phyloP scores from a whole-genome alignment of 257 asterid species.

The Schizonepeta tenuifolia region DNA sequence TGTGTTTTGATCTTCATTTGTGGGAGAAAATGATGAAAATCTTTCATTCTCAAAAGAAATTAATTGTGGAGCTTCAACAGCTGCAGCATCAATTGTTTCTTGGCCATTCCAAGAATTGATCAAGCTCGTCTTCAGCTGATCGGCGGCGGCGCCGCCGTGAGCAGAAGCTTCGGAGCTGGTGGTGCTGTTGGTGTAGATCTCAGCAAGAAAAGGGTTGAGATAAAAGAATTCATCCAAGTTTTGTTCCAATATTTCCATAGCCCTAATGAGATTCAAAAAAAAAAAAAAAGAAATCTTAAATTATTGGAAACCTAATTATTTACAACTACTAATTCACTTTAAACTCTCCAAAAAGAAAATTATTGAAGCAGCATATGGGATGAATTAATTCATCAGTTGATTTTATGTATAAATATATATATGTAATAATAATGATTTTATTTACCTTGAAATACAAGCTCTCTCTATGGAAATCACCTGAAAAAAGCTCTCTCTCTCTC shows the following conservation, averaged over 20 bases:
- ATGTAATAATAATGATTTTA: neutral
- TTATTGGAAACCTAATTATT: too few relatives aligned
- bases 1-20: neutral
- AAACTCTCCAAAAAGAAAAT: too few relatives aligned
- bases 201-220: conserved; percentile 10
- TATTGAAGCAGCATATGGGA: too few relatives aligned
- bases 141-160: neutral
- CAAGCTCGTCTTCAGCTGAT: neutral
- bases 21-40: neutral
- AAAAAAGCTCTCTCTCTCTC: neutral
- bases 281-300: too few relatives aligned
- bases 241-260: conserved; percentile 16
- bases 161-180: neutral
- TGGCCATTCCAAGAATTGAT: neutral
- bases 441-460: neutral
- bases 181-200: conserved; percentile 9
- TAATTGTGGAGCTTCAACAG: neutral
- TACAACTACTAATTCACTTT: too few relatives aligned
- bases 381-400: neutral
- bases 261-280: too few relatives aligned
- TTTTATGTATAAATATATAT: neutral
- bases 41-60: conserved; percentile 3
- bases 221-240: neutral
- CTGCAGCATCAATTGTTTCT: neutral
- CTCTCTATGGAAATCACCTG: neutral